phyloP scores from a whole-genome alignment of 2,329 filamentous ascomycete genomes.

The Arthroderma sp. region DNA sequence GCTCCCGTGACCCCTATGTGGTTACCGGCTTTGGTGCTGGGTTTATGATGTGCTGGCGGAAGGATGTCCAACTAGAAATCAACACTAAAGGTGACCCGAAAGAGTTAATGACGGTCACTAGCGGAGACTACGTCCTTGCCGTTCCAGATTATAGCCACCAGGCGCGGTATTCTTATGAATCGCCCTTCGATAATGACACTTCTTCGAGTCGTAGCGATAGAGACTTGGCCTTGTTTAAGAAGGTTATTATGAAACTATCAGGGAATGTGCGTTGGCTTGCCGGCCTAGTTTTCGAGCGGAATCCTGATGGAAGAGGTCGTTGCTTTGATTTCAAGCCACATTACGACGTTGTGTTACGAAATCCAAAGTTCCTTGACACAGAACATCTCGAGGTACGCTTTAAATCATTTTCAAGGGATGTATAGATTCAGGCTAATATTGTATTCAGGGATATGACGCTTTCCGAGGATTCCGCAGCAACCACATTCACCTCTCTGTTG shows the following conservation, averaged over 20 bases:
- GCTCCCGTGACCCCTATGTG: conserved; percentile 78
- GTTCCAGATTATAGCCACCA: conserved; percentile 88
- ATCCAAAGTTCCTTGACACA: conserved; percentile 58
- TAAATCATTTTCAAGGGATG: background rate
- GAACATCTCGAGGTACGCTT: conserved; percentile 35
- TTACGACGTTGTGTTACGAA: conserved; percentile 77
- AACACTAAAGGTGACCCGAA: conserved; percentile 76
- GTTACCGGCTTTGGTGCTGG: conserved; percentile 87
- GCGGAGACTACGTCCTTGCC: conserved; percentile 86
- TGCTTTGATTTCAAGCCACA: conserved; percentile 86
- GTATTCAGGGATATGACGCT: conserved; percentile 59
- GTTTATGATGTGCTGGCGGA: conserved; percentile 97
- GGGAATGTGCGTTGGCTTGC: conserved; percentile 89
- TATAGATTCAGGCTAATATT: conserved; percentile 2
- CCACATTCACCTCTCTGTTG: conserved; percentile 90
- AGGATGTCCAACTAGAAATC: conserved; percentile 78
- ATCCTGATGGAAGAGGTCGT: conserved; percentile 56
- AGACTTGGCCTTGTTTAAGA: conserved; percentile 73
- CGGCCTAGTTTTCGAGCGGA: conserved; percentile 82
- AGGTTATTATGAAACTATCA: conserved; percentile 96
- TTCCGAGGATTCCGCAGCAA: conserved; percentile 92
- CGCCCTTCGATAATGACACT: conserved; percentile 42
- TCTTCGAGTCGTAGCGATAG: conserved; percentile 44
- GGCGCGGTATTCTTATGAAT: conserved; percentile 50
- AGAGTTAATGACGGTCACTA: conserved; percentile 90